Evolutionary conservation across 2,329 filamentous ascomycete species (phyloP).

Genomic region (Beauveria pseudobassiana): DNA sequence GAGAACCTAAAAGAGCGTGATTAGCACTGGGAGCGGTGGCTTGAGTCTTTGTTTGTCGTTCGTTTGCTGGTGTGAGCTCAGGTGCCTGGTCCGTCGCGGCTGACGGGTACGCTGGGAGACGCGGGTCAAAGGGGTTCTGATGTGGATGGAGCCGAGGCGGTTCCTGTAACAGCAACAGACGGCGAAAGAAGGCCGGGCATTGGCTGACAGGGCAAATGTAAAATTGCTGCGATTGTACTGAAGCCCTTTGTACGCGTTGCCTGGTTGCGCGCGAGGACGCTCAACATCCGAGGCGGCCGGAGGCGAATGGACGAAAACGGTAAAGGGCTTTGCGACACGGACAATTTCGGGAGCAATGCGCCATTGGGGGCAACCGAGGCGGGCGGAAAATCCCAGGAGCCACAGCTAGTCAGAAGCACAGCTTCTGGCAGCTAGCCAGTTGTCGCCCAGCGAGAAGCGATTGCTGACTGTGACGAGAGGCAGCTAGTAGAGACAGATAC

Average conservation of each 20-base stretch:
- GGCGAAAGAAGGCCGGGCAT: neutral
- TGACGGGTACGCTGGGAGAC: slow-evolving; percentile 9
- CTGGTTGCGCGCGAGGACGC: neutral
- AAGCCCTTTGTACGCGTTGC: neutral
- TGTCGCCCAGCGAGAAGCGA: neutral
- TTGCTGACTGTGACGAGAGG: neutral
- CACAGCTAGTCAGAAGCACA: neutral
- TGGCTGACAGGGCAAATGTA: neutral
- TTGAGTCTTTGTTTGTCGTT: slow-evolving; percentile 4
- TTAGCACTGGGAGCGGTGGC: slow-evolving; percentile 1
- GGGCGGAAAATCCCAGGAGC: neutral
- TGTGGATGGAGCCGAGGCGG: neutral
- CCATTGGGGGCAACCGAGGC: neutral
- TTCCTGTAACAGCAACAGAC: neutral
- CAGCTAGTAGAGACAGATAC: neutral
- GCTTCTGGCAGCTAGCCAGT: neutral
- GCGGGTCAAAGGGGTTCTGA: neutral
- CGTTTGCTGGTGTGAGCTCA: slow-evolving; percentile 5
- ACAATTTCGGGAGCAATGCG: slow-evolving; percentile 3
- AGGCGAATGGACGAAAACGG: neutral
- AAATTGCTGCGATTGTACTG: neutral
- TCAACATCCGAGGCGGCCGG: neutral
- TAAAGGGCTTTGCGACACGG: neutral
- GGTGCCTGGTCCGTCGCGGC: neutral
- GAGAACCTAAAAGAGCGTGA: slow-evolving; percentile 29